Evolutionary conservation across 1,139 yeast genomes (phyloP).

Genomic region (Saccharomyces hybrid): DNA sequence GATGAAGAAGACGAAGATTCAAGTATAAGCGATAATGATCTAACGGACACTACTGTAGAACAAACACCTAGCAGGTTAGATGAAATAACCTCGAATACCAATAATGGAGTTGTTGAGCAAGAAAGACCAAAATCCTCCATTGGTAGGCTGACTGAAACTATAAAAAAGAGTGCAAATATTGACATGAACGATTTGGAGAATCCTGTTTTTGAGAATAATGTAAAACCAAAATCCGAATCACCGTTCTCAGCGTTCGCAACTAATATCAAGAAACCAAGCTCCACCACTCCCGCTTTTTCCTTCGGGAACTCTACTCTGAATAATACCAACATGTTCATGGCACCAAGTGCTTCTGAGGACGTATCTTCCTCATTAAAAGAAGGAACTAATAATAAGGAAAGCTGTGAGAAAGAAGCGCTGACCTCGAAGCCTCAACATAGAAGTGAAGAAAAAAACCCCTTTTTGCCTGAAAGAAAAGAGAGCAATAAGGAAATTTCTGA

Average conservation of each 20-base stretch:
- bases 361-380: neutral
- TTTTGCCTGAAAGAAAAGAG: neutral
- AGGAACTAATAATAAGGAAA: too few species aligned
- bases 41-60: conserved; percentile 19
- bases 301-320: conserved; percentile 6
- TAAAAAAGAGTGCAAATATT: conserved; percentile 25
- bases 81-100: neutral
- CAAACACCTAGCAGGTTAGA: conserved; percentile 10
- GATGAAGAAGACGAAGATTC: neutral
- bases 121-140: conserved; percentile 9
- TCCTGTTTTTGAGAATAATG: conserved; percentile 4
- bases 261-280: conserved; percentile 12
- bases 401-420: too few species aligned
- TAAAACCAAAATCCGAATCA: conserved; percentile 8
- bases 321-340: neutral
- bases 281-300: conserved; percentile 15
- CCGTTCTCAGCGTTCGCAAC: conserved; percentile 22
- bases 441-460: neutral
- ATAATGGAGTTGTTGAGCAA: neutral
- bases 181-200: conserved; percentile 8
- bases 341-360: neutral
- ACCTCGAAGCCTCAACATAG: neutral
- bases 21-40: neutral
- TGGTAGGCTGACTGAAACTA: conserved; percentile 20
- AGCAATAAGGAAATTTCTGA: neutral